Evolutionary conservation across 2,329 filamentous ascomycete genomes (phyloP).

Genomic region (Aspergillus sp.): DNA sequence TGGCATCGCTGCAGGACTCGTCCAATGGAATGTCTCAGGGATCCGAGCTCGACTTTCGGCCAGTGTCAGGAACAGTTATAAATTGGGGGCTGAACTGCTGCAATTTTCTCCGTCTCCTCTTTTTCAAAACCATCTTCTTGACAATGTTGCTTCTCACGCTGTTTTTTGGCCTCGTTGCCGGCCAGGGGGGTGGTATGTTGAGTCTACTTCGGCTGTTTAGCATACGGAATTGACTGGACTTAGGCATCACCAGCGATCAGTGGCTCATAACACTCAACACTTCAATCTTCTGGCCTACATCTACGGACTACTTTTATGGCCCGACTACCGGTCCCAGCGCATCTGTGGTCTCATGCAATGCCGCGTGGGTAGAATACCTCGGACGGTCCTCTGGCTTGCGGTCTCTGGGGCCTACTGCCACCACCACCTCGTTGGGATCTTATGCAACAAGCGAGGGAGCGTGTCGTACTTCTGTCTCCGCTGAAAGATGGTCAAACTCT

Average conservation of each 20-base stretch:
- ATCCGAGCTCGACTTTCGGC: background rate
- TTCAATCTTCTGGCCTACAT: constrained; percentile 25
- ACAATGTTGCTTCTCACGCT: constrained; percentile 1
- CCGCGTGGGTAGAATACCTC: constrained; percentile 20
- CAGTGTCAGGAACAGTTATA: background rate
- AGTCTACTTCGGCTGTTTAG: background rate
- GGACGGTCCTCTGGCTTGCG: constrained; percentile 14
- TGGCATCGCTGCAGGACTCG: background rate
- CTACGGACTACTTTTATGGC: constrained; percentile 25
- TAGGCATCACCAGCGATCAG: constrained; percentile 30
- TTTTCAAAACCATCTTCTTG: background rate
- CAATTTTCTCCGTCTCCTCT: background rate
- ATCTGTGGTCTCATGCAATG: constrained; percentile 21
- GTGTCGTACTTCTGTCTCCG: constrained; percentile 14
- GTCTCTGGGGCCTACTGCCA: constrained; percentile 20
- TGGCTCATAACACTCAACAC: constrained; percentile 22
- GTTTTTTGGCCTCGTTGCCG: constrained; percentile 1
- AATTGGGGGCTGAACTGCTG: background rate
- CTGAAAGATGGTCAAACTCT: constrained; percentile 15
- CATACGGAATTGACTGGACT: background rate
- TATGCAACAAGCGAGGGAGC: constrained; percentile 20
- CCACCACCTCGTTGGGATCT: constrained; percentile 9
- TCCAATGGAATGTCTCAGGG: background rate
- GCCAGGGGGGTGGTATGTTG: constrained; percentile 2
- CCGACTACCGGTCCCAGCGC: constrained; percentile 22